Evolutionary conservation across 2,329 filamentous ascomycete genomes (phyloP).

Genomic region (Mycosphaerella sp.): DNA sequence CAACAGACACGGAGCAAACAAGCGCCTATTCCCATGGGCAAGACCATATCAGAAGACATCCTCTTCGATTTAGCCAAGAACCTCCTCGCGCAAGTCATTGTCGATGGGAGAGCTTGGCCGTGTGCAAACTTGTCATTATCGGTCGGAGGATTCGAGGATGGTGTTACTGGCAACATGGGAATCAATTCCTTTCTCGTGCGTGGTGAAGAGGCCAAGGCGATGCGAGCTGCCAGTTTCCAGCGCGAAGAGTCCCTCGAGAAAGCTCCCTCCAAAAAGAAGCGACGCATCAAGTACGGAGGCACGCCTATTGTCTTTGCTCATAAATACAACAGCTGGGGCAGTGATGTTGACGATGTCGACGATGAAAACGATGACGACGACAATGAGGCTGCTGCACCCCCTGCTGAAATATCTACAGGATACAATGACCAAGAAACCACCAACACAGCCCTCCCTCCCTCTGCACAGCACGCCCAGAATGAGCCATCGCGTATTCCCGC

Average conservation of each 20-base stretch:
- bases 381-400: slow-evolving; percentile 1
- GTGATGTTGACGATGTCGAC: slow-evolving; percentile 16
- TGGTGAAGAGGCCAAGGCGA: slow-evolving; percentile 50
- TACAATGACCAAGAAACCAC: slow-evolving; percentile 1
- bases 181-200: slow-evolving; percentile 81
- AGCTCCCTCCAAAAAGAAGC: slow-evolving; percentile 32
- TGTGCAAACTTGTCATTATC: slow-evolving; percentile 85
- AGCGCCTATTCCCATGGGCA: slow-evolving; percentile 69
- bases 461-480: slow-evolving; percentile 3
- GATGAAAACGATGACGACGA: slow-evolving; percentile 15
- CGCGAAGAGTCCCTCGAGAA: slow-evolving; percentile 24
- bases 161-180: slow-evolving; percentile 72
- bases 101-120: slow-evolving; percentile 77
- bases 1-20: slow-evolving; percentile 69
- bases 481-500: background rate
- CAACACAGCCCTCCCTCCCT: slow-evolving; percentile 3
- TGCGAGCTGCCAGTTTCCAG: slow-evolving; percentile 28
- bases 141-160: slow-evolving; percentile 89
- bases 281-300: slow-evolving; percentile 31
- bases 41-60: slow-evolving; percentile 61
- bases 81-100: slow-evolving; percentile 68
- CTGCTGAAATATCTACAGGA: slow-evolving; percentile 4
- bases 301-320: slow-evolving; percentile 34
- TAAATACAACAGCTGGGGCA: slow-evolving; percentile 21
- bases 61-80: slow-evolving; percentile 71